Evolutionary conservation across 495 filamentous ascomycete genomes (phyloP).

Genomic region (Thermothielavioides terrestris): DNA sequence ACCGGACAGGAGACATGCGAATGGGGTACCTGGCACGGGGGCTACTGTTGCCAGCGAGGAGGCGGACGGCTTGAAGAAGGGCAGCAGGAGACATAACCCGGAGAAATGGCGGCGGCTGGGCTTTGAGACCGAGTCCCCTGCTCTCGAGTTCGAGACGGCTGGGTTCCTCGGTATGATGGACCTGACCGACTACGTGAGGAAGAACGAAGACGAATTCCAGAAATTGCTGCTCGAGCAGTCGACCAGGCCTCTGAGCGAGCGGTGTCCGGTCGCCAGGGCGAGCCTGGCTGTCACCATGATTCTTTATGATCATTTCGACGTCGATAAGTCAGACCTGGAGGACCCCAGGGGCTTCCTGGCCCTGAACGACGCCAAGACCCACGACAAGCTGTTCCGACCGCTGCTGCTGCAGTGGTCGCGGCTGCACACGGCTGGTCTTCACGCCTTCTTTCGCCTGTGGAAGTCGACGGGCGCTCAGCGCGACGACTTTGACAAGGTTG

Average conservation of each 20-base stretch:
- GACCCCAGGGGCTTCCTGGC: conserved; percentile 69
- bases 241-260: conserved; percentile 55
- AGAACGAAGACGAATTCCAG: conserved; percentile 84
- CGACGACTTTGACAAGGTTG: conserved; percentile 86
- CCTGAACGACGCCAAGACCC: conserved; percentile 66
- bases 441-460: conserved; percentile 88
- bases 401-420: conserved; percentile 88
- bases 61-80: conserved; percentile 33
- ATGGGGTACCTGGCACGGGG: conserved; percentile 20
- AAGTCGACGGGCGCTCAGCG: conserved; percentile 72
- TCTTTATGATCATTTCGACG: conserved; percentile 91
- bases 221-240: conserved; percentile 88
- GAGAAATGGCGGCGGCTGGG: conserved; percentile 92
- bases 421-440: conserved; percentile 84
- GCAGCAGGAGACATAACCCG: conserved; percentile 64
- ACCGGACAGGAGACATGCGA: conserved; percentile 44
- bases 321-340: conserved; percentile 77
- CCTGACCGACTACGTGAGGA: conserved; percentile 82
- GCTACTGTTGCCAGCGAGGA: conserved; percentile 1
- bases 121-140: conserved; percentile 84
- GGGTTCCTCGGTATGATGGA: conserved; percentile 98
- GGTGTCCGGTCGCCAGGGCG: conserved; percentile 82
- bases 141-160: conserved; percentile 70
- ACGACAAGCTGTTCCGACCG: conserved; percentile 83
- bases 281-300: conserved; percentile 82